A percentile compares a stretch with the other conserved stretches of the same genome.
Conservation (phyloP, 2,329 filamentous ascomycete species). For the Fusarium beomiforme region DNA sequence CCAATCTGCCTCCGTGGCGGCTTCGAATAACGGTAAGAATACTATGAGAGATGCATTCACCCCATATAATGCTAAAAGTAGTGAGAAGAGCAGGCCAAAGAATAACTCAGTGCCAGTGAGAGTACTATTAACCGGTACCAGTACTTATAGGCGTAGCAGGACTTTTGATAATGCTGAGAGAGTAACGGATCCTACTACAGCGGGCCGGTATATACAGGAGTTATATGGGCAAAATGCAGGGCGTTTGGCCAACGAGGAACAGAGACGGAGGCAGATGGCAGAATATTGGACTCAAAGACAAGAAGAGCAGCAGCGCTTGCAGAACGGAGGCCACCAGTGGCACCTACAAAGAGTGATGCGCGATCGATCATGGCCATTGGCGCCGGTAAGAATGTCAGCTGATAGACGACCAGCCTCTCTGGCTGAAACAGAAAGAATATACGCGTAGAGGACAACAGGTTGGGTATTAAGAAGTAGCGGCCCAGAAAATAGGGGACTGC, state of each 20-base stretch:
- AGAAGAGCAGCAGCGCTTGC: not conserved
- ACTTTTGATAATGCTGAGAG: too few relatives aligned
- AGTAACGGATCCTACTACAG: not conserved
- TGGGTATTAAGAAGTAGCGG: not conserved
- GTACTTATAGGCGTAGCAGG: not conserved
- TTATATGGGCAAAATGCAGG: not conserved
- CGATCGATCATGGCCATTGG: not conserved
- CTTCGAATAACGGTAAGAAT: constrained; percentile 3
- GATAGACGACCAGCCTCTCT: not conserved
- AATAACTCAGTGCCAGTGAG: not conserved
- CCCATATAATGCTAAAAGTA: not conserved
- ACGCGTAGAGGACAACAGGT: not conserved
- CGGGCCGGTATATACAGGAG: not conserved
- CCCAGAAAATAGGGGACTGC: not conserved
- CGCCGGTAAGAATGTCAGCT: not conserved
- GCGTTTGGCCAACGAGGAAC: not conserved
- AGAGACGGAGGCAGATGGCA: not conserved
- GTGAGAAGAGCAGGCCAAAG: not conserved
- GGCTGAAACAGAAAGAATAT: not conserved
- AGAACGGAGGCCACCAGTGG: not conserved
- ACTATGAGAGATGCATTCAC: not conserved
- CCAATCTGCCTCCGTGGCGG: not conserved
- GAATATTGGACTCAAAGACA: not conserved
- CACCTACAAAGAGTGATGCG: not conserved
- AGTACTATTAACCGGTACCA: not conserved